These are phyloP conservation scores for Trapa bicornis DNA, from an alignment of 345 rosid species.

Conservation along the genomic window DNA sequence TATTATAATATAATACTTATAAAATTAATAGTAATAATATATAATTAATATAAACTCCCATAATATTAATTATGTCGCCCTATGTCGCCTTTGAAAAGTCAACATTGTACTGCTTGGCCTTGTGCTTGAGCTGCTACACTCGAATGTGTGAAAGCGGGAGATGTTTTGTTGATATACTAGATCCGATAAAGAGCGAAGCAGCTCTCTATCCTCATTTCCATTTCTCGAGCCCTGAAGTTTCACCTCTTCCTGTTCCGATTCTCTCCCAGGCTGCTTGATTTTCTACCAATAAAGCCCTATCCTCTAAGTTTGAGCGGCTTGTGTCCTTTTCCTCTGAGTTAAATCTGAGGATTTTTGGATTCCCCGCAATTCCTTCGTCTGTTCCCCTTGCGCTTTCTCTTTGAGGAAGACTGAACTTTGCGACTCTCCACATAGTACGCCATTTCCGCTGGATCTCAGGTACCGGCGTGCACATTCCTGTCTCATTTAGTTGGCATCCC, in stretches of 20 bases:
- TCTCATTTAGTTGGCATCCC: neutral
- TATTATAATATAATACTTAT: no score
- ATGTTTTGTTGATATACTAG: no score
- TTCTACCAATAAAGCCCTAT: neutral
- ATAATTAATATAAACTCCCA: no score
- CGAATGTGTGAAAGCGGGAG: neutral
- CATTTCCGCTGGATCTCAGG: slow-evolving; percentile 4
- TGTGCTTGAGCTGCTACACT: neutral
- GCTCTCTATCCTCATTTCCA: neutral
- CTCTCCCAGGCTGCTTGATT: neutral
- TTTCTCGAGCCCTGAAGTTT: neutral
- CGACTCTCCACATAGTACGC: neutral
- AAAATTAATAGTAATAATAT: no score
- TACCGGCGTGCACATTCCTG: neutral
- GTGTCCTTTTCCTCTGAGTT: neutral
- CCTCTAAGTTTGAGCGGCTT: neutral
- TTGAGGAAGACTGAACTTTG: neutral
- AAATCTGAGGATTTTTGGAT: neutral
- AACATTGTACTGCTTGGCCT: neutral
- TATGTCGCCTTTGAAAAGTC: no score
- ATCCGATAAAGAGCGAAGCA: neutral
- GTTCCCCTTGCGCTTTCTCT: neutral
- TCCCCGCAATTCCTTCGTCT: neutral
- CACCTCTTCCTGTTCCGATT: neutral
- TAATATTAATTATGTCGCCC: no score